phyloP scores from a whole-genome alignment of 495 filamentous ascomycete species.

The Penicillium pancosmium region DNA sequence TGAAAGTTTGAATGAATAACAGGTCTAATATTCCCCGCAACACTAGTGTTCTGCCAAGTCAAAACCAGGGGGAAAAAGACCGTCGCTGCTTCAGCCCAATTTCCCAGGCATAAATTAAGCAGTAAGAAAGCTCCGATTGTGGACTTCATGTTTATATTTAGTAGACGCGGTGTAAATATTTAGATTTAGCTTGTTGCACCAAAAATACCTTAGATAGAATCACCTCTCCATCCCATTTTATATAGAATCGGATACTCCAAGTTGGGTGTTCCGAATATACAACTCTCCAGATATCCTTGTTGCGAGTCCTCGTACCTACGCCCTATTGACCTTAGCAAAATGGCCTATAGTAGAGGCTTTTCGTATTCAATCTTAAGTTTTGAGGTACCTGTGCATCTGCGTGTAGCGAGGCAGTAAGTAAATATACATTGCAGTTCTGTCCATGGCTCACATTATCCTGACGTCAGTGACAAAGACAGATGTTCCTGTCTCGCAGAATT shows the following conservation, averaged over 20 bases:
- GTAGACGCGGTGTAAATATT: neutral
- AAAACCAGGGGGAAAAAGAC: conserved; percentile 37
- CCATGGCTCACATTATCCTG: neutral
- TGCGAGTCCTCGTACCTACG: conserved; percentile 4
- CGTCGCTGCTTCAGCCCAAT: conserved; percentile 21
- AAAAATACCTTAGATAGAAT: neutral
- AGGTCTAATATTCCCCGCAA: conserved; percentile 41
- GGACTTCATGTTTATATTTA: conserved; percentile 13
- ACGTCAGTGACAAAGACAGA: neutral
- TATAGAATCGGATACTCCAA: neutral
- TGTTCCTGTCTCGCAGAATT: neutral
- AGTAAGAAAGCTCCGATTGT: conserved; percentile 7
- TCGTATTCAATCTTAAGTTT: neutral
- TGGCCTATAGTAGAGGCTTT: neutral
- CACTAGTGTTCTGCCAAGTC: conserved; percentile 33
- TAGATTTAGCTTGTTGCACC: neutral
- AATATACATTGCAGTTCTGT: neutral
- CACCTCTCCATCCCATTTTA: conserved; percentile 1
- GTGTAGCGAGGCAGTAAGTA: neutral
- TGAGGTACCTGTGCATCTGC: neutral
- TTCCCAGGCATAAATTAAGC: conserved; percentile 16
- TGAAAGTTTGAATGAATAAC: conserved; percentile 63
- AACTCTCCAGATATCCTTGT: neutral
- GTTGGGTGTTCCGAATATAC: too few relatives aligned
- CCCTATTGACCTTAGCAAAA: neutral